A percentile compares a stretch with the other conserved stretches of the same genome.
Evolutionary conservation across 129 eudicot species (phyloP).

Genomic region (Flaveria linearis): DNA sequence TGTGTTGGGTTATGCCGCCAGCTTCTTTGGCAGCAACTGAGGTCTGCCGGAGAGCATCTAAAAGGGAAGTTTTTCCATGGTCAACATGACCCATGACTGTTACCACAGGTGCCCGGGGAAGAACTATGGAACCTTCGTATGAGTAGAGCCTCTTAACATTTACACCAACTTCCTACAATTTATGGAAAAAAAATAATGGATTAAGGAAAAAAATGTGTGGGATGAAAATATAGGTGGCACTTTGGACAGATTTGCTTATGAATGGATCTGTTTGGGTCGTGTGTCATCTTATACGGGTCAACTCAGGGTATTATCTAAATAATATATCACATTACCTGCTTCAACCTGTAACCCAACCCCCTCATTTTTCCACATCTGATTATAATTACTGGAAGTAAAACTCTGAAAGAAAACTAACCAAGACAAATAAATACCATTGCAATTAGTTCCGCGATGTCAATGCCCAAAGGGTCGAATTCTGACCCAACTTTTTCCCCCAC

Average conservation of each 20-base stretch:
- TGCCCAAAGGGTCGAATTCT: slow-evolving; percentile 76
- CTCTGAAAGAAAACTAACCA: neutral
- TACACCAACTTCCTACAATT: slow-evolving; percentile 75
- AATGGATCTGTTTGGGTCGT: neutral
- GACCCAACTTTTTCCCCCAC: slow-evolving; percentile 89
- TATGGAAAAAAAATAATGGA: neutral
- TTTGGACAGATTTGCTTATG: neutral
- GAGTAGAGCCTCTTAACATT: slow-evolving; percentile 64
- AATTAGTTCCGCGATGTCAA: slow-evolving; percentile 81
- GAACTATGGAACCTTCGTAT: slow-evolving; percentile 53
- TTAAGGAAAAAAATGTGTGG: neutral
- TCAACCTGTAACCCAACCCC: neutral
- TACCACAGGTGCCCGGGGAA: slow-evolving; percentile 85
- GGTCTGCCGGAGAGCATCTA: slow-evolving; percentile 88
- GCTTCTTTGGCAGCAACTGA: slow-evolving; percentile 91
- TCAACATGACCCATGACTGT: slow-evolving; percentile 99
- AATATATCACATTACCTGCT: neutral
- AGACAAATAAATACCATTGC: slow-evolving; percentile 63
- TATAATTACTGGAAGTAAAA: too few relatives aligned
- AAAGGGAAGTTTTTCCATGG: slow-evolving; percentile 91
- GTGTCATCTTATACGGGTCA: neutral
- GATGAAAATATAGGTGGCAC: neutral
- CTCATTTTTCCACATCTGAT: neutral
- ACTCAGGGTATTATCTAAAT: neutral
- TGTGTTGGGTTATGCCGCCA: slow-evolving; percentile 92